Percentiles rank a stretch among this genome's conserved stretches.
phyloP scores from a whole-genome alignment of 1,284 basidiomycete genomes.

The Sporisorium reilianum region DNA sequence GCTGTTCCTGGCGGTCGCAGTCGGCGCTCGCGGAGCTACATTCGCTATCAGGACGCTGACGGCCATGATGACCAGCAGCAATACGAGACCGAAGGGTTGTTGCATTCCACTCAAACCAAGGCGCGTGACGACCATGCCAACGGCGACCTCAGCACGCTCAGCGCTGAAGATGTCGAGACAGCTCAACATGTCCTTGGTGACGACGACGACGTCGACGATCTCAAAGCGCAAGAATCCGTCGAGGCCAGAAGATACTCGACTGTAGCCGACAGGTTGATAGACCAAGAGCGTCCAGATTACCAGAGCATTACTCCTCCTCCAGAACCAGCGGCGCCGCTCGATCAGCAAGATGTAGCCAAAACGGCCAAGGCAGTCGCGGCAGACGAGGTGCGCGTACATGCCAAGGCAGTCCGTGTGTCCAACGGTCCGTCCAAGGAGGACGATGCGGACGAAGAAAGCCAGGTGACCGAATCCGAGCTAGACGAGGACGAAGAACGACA shows the following conservation, averaged over 20 bases:
- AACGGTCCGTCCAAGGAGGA: not conserved
- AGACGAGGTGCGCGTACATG: slow-evolving; percentile 33
- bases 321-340: slow-evolving; percentile 16
- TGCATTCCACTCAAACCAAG: slow-evolving; percentile 13
- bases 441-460: slow-evolving; percentile 32
- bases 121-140: not conserved
- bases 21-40: slow-evolving; percentile 44
- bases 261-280: slow-evolving; percentile 20
- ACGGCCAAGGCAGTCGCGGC: slow-evolving; percentile 7
- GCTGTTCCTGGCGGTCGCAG: slow-evolving; percentile 35
- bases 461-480: slow-evolving; percentile 53
- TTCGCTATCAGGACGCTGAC: slow-evolving; percentile 25
- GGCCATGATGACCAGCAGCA: slow-evolving; percentile 1
- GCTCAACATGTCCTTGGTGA: slow-evolving; percentile 33
- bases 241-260: slow-evolving; percentile 13
- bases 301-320: slow-evolving; percentile 40
- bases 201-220: slow-evolving; percentile 14
- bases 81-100: slow-evolving; percentile 33
- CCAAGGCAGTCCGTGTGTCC: slow-evolving; percentile 19
- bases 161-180: not conserved
- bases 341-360: slow-evolving; percentile 14
- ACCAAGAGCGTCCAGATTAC: slow-evolving; percentile 43
- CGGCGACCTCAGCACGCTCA: slow-evolving; percentile 7
- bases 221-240: slow-evolving; percentile 10
- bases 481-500: slow-evolving; percentile 53